Conservation (phyloP, 2,329 filamentous ascomycete genomes). For the Niveomyces coronatus region DNA sequence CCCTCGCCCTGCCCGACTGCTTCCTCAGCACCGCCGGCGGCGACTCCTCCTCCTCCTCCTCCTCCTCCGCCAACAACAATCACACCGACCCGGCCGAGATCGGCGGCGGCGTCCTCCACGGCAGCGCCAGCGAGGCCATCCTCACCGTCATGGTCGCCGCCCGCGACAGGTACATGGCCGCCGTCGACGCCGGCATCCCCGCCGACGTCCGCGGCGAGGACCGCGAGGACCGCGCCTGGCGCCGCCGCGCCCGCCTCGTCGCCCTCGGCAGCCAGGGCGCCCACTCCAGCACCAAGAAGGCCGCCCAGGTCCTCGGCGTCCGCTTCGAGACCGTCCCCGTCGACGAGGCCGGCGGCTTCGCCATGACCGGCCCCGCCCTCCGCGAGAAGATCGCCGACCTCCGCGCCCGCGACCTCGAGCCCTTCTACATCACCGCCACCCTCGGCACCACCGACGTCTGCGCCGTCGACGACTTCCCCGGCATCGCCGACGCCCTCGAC, state of each 20-base stretch:
- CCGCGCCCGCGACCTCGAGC: conserved; percentile 59
- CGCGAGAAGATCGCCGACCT: conserved; percentile 53
- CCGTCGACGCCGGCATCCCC: conserved; percentile 41
- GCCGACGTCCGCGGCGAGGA: conserved; percentile 48
- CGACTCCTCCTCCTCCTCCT: too few species aligned
- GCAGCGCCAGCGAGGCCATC: conserved; percentile 78
- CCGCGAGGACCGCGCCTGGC: conserved; percentile 60
- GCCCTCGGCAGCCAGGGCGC: conserved; percentile 70
- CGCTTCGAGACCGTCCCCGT: conserved; percentile 63
- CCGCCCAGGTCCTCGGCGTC: conserved; percentile 76
- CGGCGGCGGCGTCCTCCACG: conserved; percentile 91
- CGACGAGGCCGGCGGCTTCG: conserved; percentile 51
- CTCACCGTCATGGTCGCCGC: conserved; percentile 82
- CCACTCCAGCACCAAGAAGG: conserved; percentile 81
- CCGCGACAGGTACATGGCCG: conserved; percentile 63
- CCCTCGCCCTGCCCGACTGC: conserved; percentile 60
- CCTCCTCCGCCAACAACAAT: too few species aligned
- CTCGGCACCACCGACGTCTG: conserved; percentile 84
- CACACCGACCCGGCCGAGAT: too few species aligned
- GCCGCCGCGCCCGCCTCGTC: conserved; percentile 48
- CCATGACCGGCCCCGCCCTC: conserved; percentile 57
- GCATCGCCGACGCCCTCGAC: conserved; percentile 46
- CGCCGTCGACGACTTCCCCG: conserved; percentile 70
- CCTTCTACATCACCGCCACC: conserved; percentile 78
- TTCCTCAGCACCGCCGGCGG: conserved; percentile 65